Percentiles rank a stretch among this genome's conserved stretches.
These are phyloP conservation scores for Ophiostoma fasciatum DNA, from an alignment of 2,329 filamentous ascomycete genomes.

Conservation along the genomic window DNA sequence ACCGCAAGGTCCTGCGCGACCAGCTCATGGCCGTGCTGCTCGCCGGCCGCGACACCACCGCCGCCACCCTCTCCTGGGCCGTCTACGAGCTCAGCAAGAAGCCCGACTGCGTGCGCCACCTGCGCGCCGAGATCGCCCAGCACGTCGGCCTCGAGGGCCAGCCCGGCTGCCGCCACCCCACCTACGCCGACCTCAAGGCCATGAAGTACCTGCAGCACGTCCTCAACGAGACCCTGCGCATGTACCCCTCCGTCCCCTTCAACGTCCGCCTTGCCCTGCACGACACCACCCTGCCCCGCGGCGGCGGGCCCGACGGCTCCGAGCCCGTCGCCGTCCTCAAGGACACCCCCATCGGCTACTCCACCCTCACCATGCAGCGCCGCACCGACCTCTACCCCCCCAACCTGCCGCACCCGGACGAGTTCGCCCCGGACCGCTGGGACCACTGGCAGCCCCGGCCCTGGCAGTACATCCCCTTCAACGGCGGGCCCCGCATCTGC, in stretches of 20 bases:
- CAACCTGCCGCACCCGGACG: conserved; percentile 26
- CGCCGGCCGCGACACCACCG: conserved; percentile 79
- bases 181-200: conserved; percentile 67
- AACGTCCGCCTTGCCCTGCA: conserved; percentile 59
- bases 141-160: conserved; percentile 39
- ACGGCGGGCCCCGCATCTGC: conserved; percentile 59
- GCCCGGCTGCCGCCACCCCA: conserved; percentile 31
- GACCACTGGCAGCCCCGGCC: conserved; percentile 44
- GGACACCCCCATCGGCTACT: conserved; percentile 51
- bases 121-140: conserved; percentile 58
- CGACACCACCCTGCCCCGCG: conserved; percentile 61
- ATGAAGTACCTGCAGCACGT: conserved; percentile 71
- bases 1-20: conserved; percentile 59
- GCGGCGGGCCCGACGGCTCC: conserved; percentile 48
- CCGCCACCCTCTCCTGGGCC: conserved; percentile 63
- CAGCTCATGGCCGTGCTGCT: conserved; percentile 72
- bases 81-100: conserved; percentile 68
- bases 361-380: conserved; percentile 58
- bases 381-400: conserved; percentile 46
- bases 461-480: conserved; percentile 64
- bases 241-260: conserved; percentile 67
- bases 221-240: conserved; percentile 62
- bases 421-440: conserved; percentile 57
- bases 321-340: conserved; percentile 51
- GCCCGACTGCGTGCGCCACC: conserved; percentile 48